phyloP scores from a whole-genome alignment of 768 basidiomycete genomes.

The Suillus lakei region DNA sequence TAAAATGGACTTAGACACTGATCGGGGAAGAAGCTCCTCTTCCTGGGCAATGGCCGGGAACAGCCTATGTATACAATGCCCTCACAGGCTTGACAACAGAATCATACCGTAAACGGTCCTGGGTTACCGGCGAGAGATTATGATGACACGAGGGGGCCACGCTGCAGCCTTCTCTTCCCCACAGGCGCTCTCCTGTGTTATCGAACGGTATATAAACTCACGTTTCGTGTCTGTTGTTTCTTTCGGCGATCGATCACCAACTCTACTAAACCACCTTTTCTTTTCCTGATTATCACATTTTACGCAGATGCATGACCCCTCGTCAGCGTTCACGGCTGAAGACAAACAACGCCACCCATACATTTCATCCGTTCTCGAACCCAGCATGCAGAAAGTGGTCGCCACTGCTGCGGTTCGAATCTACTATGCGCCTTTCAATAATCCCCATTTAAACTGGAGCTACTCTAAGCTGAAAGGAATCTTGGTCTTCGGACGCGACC shows the following conservation, averaged over 20 bases:
- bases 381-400: slow-evolving; percentile 49
- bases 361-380: slow-evolving; percentile 44
- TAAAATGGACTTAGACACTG: not conserved
- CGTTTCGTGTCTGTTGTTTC: slow-evolving; percentile 11
- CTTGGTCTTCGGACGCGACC: slow-evolving; percentile 54
- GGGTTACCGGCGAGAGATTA: slow-evolving; percentile 34
- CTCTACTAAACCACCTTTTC: slow-evolving; percentile 19
- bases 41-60: slow-evolving; percentile 4
- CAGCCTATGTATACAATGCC: slow-evolving; percentile 29
- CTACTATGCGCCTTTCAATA: slow-evolving; percentile 62
- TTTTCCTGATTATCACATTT: slow-evolving; percentile 19
- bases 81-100: slow-evolving; percentile 28
- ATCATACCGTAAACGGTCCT: slow-evolving; percentile 33
- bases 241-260: slow-evolving; percentile 21
- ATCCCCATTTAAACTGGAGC: slow-evolving; percentile 55
- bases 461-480: slow-evolving; percentile 65
- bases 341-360: slow-evolving; percentile 43
- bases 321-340: slow-evolving; percentile 39
- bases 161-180: slow-evolving; percentile 34
- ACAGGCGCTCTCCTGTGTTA: slow-evolving; percentile 28
- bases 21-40: not conserved
- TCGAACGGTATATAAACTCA: slow-evolving; percentile 38
- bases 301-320: slow-evolving; percentile 35
- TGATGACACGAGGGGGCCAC: slow-evolving; percentile 39
- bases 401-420: slow-evolving; percentile 61